Conservation (phyloP, 306 rosid genomes). For the Gillenia trifoliata region DNA sequence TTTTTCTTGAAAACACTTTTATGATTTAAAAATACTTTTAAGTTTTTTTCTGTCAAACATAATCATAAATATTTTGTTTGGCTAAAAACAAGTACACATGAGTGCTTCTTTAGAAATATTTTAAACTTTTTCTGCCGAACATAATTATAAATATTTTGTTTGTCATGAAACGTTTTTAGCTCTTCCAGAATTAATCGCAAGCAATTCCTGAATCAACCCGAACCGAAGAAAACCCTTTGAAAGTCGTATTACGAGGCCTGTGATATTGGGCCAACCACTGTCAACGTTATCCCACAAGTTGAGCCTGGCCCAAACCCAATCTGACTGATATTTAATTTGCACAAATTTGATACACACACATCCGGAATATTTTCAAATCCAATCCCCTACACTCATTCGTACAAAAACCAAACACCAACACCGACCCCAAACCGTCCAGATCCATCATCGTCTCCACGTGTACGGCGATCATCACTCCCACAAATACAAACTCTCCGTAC, state of each 20-base stretch:
- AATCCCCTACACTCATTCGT: slow-evolving; percentile 17
- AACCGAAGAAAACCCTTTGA: not conserved
- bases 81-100: no score
- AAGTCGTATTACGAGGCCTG: not conserved
- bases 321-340: not conserved
- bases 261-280: not conserved
- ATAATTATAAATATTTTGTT: no score
- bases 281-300: not conserved
- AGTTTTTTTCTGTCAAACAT: no score
- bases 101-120: no score
- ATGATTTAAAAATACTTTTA: no score
- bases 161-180: no score
- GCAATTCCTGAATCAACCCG: no score
- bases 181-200: no score
- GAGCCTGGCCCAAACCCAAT: not conserved
- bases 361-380: slow-evolving; percentile 45
- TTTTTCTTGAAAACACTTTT: no score
- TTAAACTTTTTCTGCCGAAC: no score
- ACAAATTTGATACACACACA: not conserved
- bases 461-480: not conserved
- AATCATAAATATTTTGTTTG: no score
- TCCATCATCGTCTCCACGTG: not conserved
- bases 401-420: not conserved
- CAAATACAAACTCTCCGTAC: slow-evolving; percentile 21
- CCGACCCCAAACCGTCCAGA: not conserved